Conservation (phyloP, 768 basidiomycete species). For the Nidularia pulvinata region DNA sequence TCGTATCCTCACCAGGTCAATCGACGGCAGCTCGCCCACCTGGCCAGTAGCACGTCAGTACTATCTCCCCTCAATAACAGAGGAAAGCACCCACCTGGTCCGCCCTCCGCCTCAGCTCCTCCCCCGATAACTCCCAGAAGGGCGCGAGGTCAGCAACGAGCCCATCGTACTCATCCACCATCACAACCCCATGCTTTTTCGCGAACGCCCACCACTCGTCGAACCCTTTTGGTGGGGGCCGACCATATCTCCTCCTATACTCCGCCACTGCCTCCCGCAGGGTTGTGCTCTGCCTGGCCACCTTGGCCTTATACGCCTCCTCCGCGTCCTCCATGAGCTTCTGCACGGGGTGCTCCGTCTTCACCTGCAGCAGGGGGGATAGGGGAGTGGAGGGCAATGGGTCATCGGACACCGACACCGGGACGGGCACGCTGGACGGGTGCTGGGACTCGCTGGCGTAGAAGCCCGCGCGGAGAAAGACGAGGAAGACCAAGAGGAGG, state of each 20-base stretch:
- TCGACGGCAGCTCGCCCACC: slow-evolving; percentile 79
- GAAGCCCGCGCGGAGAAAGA: slow-evolving; percentile 52
- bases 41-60: slow-evolving; percentile 18
- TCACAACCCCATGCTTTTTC: slow-evolving; percentile 64
- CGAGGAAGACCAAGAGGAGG: slow-evolving; percentile 34
- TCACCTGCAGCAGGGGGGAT: slow-evolving; percentile 3
- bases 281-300: slow-evolving; percentile 79
- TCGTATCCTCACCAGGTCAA: slow-evolving; percentile 83
- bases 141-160: slow-evolving; percentile 81
- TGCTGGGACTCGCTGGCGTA: slow-evolving; percentile 17
- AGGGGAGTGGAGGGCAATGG: not conserved
- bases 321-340: slow-evolving; percentile 85
- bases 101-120: slow-evolving; percentile 68
- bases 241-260: slow-evolving; percentile 76
- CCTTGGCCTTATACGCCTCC: slow-evolving; percentile 58
- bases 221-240: slow-evolving; percentile 88
- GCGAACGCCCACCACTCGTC: slow-evolving; percentile 90
- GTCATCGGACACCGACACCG: not conserved
- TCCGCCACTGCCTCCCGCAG: slow-evolving; percentile 78
- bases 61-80: not conserved
- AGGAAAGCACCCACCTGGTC: slow-evolving; percentile 38
- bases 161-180: slow-evolving; percentile 90
- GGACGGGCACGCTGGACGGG: slow-evolving; percentile 8
- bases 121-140: slow-evolving; percentile 76
- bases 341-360: slow-evolving; percentile 74